Base-by-base conservation (phyloP, 83 land plant species). In the Picea mariana region DNA sequence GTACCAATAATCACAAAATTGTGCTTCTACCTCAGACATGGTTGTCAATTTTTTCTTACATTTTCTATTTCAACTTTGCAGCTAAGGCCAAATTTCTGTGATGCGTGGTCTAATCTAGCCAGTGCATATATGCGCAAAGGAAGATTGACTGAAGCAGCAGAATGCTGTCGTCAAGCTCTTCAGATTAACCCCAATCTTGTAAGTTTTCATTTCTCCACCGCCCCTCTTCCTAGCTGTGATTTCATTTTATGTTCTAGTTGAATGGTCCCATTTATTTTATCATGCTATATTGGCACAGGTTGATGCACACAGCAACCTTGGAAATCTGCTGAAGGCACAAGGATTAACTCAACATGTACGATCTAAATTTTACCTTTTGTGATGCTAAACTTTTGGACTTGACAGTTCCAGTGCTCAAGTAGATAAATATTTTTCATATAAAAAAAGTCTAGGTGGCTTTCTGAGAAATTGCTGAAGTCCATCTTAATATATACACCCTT, bases 41-140 rank as follows among this genome's bases (percentile, higher is more conserved):
- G 16, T 58, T 4, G 3, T 13, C 16, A 58, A 58, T 15, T 58
- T 58, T 58, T 58, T 58, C 60, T 58, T 3, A 58, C 9, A 13
- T 58, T 12, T 55, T 55, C 11, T 2, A 58, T 58, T 55, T 55
- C 59, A 55, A 55, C 12, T 55, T 58, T 77, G 79, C 92, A 98
- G 99, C 85, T 98, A 82, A 94, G 97, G 9, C 99, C 99, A 8
- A 91, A 89, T 78, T 98, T 98, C 78, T 88, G 88, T 92, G 99
- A 98, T 94, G 99, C 99, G 72, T 98, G 99, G 99, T 96, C 99
- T 52, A 98, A 98, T 82, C 83, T 98, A 62, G 99, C 96, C 24
- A 94, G 99, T 91, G 99, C 99, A 58, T 98, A 98, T 90, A 96
- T 93, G 96, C 81, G 99, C 58, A 98, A 96, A 87, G 99, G 99